Conservation (phyloP, 345 rosid species). For the Arabidopsis arenosa region DNA sequence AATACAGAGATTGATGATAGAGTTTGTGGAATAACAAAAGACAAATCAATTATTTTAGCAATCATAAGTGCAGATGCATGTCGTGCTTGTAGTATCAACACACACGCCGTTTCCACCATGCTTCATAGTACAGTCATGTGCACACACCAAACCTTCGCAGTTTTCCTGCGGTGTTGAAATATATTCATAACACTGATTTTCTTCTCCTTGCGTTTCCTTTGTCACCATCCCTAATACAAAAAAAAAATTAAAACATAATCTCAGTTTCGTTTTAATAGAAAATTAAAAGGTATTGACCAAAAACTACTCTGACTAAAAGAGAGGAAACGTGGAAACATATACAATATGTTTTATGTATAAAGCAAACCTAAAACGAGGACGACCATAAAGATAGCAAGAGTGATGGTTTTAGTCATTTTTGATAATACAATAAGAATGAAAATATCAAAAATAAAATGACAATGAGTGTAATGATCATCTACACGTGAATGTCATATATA, state of each 20-base stretch:
- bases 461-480: not conserved
- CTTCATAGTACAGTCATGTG: not conserved
- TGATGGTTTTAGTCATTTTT: constrained; percentile 4
- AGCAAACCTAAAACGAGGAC: constrained; percentile 26
- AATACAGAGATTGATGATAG: not conserved
- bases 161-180: not conserved
- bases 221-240: constrained; percentile 1
- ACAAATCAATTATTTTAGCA: not conserved
- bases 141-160: not conserved
- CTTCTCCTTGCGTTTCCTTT: not conserved
- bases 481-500: not conserved
- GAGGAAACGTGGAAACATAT: not conserved
- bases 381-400: constrained; percentile 14
- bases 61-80: not conserved
- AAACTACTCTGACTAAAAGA: not conserved
- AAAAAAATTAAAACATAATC: not conserved
- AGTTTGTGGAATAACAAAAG: not conserved
- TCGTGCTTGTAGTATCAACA: not conserved
- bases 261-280: not conserved
- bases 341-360: not conserved
- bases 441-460: not conserved
- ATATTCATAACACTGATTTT: not conserved
- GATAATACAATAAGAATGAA: not conserved
- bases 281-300: not conserved
- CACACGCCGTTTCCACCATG: not conserved